Percentiles rank a stretch among this genome's conserved stretches.
Evolutionary conservation across 495 filamentous ascomycete genomes (phyloP).

Genomic region (Sordaria brevicollis): DNA sequence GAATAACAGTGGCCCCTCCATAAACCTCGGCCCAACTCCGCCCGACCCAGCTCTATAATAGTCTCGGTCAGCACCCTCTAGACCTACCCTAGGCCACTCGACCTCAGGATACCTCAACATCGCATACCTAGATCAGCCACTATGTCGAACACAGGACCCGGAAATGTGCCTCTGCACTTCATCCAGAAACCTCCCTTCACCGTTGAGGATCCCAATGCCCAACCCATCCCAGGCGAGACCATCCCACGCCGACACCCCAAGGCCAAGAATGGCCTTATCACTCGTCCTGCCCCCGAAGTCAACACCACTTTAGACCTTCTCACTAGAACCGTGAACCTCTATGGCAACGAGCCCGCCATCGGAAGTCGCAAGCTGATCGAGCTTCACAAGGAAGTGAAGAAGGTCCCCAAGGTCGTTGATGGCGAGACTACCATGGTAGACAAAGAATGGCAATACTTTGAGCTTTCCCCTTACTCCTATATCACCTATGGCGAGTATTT

Average conservation of each 20-base stretch:
- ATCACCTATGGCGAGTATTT: constrained; percentile 54
- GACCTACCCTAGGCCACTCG: background rate
- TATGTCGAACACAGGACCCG: background rate
- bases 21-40: background rate
- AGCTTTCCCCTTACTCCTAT: constrained; percentile 50
- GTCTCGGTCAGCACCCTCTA: background rate
- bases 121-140: background rate
- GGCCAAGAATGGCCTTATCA: constrained; percentile 40
- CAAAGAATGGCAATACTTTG: constrained; percentile 59
- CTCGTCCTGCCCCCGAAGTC: constrained; percentile 40
- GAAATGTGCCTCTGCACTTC: constrained; percentile 27
- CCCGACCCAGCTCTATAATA: background rate
- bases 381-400: constrained; percentile 52
- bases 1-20: background rate
- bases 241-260: constrained; percentile 49
- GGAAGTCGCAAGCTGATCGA: constrained; percentile 47
- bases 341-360: constrained; percentile 46
- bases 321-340: constrained; percentile 39
- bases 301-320: constrained; percentile 51
- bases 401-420: constrained; percentile 57
- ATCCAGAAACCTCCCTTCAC: constrained; percentile 43
- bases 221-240: constrained; percentile 49
- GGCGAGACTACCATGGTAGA: constrained; percentile 50
- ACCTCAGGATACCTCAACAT: background rate
- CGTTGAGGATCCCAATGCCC: constrained; percentile 39